phyloP scores from a whole-genome alignment of 129 eudicot genomes.

The Apium graveolens region DNA sequence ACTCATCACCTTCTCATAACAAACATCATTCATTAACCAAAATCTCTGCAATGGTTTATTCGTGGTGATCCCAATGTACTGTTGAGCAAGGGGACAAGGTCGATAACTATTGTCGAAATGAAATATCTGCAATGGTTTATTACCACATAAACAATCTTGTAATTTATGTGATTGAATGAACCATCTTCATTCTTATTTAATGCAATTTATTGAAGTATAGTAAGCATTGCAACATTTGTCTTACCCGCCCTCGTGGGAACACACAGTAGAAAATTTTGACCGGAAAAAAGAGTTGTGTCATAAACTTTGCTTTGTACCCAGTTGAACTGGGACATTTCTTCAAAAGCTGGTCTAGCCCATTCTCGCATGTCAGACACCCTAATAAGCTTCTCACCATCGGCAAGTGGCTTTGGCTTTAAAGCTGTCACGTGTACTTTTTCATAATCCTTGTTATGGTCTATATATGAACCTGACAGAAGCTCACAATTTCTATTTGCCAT shows the following conservation, averaged over 20 bases:
- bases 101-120: conserved; percentile 86
- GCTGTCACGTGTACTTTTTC: conserved; percentile 95
- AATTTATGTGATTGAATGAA: conserved; percentile 57
- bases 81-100: too few relatives aligned
- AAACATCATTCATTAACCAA: too few relatives aligned
- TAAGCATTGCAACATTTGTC: conserved; percentile 93
- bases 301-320: conserved; percentile 95
- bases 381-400: conserved; percentile 51
- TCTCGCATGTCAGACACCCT: conserved; percentile 65
- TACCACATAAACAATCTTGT: conserved; percentile 93
- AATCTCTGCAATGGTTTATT: conserved; percentile 93
- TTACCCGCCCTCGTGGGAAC: conserved; percentile 98
- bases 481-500: conserved; percentile 74
- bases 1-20: conserved; percentile 74
- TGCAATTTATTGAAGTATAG: conserved; percentile 86
- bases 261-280: conserved; percentile 73
- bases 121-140: conserved; percentile 90
- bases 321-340: conserved; percentile 65
- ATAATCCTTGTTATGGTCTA: conserved; percentile 65
- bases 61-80: conserved; percentile 77
- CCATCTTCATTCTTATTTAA: conserved; percentile 68
- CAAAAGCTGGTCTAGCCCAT: conserved; percentile 90
- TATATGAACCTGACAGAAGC: conserved; percentile 69
- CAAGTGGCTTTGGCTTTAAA: conserved; percentile 59
- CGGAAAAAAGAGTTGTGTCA: conserved; percentile 66